Percentiles rank a stretch among this genome's conserved stretches.
Evolutionary conservation across 2,329 filamentous ascomycete species (phyloP).

Genomic region (Pseudogymnoascus sp.): DNA sequence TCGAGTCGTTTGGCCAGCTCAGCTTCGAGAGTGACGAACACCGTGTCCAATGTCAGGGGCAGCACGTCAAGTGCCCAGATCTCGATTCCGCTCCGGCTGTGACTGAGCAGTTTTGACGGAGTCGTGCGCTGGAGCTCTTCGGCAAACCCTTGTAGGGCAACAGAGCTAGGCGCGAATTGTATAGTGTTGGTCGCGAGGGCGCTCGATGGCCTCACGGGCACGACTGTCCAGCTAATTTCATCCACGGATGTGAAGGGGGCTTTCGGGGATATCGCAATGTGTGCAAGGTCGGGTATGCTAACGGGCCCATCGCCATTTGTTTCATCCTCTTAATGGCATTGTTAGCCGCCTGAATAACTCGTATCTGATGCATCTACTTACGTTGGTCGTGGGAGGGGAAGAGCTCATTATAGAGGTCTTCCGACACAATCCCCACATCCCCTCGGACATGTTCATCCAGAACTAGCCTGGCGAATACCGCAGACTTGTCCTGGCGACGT

Average conservation of each 20-base stretch:
- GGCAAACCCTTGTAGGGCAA: constrained; percentile 72
- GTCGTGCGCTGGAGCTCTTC: constrained; percentile 64
- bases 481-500: constrained; percentile 61
- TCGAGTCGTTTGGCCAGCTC: constrained; percentile 74
- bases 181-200: constrained; percentile 69
- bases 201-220: constrained; percentile 62
- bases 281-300: constrained; percentile 39
- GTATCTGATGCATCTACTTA: constrained; percentile 33
- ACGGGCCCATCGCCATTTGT: constrained; percentile 20
- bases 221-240: constrained; percentile 72
- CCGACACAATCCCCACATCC: constrained; percentile 78
- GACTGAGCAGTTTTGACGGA: constrained; percentile 65
- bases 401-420: constrained; percentile 76
- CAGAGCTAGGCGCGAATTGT: constrained; percentile 66
- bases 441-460: constrained; percentile 81
- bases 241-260: constrained; percentile 49
- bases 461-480: constrained; percentile 71
- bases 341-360: constrained; percentile 18
- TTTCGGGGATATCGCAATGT: constrained; percentile 72
- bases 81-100: constrained; percentile 72
- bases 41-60: constrained; percentile 71
- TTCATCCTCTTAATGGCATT: constrained; percentile 16
- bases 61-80: constrained; percentile 75
- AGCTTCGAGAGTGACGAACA: constrained; percentile 80
- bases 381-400: constrained; percentile 56